phyloP scores from a whole-genome alignment of 768 basidiomycete species.

The Boletus subcaerulescens region DNA sequence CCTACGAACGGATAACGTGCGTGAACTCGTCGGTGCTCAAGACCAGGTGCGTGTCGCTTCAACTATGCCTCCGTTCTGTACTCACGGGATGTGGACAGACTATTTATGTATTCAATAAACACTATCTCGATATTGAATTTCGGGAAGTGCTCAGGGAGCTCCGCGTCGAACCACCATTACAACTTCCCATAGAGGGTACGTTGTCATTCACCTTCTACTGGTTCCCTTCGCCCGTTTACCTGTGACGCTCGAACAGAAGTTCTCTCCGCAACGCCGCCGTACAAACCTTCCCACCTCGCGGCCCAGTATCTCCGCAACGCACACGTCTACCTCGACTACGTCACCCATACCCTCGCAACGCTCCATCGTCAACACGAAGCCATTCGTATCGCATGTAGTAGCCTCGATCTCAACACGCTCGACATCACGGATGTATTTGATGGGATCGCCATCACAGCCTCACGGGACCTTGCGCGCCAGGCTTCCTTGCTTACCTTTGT shows the following conservation, averaged over 20 bases:
- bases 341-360: constrained; percentile 49
- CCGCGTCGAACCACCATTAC: constrained; percentile 55
- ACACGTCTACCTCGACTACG: constrained; percentile 60
- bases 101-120: constrained; percentile 83
- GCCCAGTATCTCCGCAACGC: constrained; percentile 64
- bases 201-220: not conserved
- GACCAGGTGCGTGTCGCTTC: constrained; percentile 57
- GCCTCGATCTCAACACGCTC: constrained; percentile 70
- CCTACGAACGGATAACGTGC: constrained; percentile 64
- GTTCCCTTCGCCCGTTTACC: not conserved
- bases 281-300: constrained; percentile 63
- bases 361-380: constrained; percentile 68
- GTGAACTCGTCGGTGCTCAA: constrained; percentile 70
- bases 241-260: constrained; percentile 39
- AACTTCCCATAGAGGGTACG: constrained; percentile 72
- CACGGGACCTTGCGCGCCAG: constrained; percentile 66
- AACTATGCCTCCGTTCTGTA: not conserved
- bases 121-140: constrained; percentile 67
- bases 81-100: constrained; percentile 39
- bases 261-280: constrained; percentile 67
- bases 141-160: constrained; percentile 65
- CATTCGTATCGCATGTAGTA: constrained; percentile 67
- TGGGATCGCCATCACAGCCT: constrained; percentile 50
- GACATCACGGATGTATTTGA: constrained; percentile 71
- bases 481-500: constrained; percentile 57